phyloP scores from a whole-genome alignment of 169 alveolate species.

The Toxoplasma gondii region DNA sequence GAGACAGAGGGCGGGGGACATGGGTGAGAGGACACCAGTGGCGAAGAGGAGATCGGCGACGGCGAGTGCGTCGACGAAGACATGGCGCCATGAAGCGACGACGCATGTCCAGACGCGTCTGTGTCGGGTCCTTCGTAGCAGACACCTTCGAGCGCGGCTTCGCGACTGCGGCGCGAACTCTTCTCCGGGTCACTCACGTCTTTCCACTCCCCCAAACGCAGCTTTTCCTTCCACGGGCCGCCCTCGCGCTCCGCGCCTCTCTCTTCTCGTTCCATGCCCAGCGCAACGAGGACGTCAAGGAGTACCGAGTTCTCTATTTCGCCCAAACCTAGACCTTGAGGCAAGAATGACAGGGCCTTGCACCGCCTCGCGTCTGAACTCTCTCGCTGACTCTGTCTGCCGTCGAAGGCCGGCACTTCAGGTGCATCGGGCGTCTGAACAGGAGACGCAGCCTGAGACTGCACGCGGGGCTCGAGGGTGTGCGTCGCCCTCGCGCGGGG shows the following conservation, averaged over 20 bases:
- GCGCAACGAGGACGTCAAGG: background rate
- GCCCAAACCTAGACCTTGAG: background rate
- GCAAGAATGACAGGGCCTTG: background rate
- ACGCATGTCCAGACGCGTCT: background rate
- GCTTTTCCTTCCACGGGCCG: background rate
- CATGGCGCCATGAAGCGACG: background rate
- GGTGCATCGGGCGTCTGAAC: too few relatives aligned
- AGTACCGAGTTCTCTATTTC: background rate
- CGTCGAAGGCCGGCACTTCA: too few relatives aligned
- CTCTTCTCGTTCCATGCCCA: background rate
- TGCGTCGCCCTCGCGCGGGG: too few relatives aligned
- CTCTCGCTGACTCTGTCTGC: background rate
- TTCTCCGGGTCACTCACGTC: background rate
- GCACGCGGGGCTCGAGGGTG: too few relatives aligned
- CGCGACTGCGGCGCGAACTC: background rate
- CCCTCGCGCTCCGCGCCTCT: background rate
- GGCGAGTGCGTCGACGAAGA: background rate
- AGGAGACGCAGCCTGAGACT: too few relatives aligned
- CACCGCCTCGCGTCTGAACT: background rate
- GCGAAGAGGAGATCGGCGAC: background rate
- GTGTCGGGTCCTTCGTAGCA: background rate
- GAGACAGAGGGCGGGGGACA: background rate
- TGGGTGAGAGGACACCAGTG: background rate
- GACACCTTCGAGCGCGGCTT: background rate
- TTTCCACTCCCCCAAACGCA: background rate